These are phyloP conservation scores for Vishniacozyma victoriae DNA, from an alignment of 768 basidiomycete genomes.

Conservation along the genomic window DNA sequence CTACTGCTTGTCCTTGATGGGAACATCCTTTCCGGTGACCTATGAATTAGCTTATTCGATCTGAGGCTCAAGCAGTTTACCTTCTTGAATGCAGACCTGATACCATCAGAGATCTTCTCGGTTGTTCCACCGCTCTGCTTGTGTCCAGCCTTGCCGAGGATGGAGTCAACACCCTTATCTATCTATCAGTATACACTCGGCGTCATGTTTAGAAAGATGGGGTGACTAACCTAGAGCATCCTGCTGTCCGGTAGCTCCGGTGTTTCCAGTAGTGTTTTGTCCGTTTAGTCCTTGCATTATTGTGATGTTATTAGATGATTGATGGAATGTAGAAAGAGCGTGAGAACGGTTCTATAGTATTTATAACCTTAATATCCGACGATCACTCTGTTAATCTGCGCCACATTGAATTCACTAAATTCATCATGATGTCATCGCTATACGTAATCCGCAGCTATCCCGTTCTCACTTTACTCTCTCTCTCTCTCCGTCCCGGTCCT, in stretches of 20 bases:
- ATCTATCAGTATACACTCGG: not conserved
- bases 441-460: too few species aligned
- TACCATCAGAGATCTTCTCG: slow-evolving; percentile 34
- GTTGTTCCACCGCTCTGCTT: slow-evolving; percentile 17
- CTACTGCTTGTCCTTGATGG: slow-evolving; percentile 19
- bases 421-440: too few species aligned
- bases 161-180: slow-evolving; percentile 18
- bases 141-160: slow-evolving; percentile 15
- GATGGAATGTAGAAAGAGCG: too few species aligned
- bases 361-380: too few species aligned
- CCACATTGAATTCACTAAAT: too few species aligned
- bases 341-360: too few species aligned
- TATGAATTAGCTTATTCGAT: not conserved
- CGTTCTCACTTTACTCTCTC: too few species aligned
- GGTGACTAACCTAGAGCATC: slow-evolving; percentile 16
- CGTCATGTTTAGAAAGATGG: not conserved
- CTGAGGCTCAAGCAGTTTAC: slow-evolving; percentile 5
- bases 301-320: too few species aligned
- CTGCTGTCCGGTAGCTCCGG: slow-evolving; percentile 12
- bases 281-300: too few species aligned
- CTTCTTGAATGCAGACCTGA: slow-evolving; percentile 26
- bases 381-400: too few species aligned
- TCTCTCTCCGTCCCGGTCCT: too few species aligned
- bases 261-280: too few species aligned
- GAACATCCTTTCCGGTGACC: slow-evolving; percentile 24